These are phyloP conservation scores for Penicillium sp. DNA, from an alignment of 2,329 filamentous ascomycete species.

Conservation along the genomic window DNA sequence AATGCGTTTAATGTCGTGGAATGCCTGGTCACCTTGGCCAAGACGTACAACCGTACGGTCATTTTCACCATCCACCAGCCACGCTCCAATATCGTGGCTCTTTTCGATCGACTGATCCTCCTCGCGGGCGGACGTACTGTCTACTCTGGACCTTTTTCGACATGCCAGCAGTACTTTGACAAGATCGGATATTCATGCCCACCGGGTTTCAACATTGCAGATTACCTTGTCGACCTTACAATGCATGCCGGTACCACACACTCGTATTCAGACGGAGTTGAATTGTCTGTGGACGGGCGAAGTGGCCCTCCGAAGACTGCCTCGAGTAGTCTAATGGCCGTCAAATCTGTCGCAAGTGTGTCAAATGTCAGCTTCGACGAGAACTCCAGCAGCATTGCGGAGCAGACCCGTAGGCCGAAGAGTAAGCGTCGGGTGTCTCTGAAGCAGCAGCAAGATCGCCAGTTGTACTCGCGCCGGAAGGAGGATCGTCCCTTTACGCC, in stretches of 20 bases:
- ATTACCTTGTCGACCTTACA: conserved; percentile 94
- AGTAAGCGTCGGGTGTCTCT: conserved; percentile 75
- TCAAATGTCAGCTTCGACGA: conserved; percentile 73
- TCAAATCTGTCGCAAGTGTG: conserved; percentile 86
- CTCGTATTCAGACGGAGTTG: conserved; percentile 55
- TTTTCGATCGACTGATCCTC: conserved; percentile 92
- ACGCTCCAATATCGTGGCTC: conserved; percentile 93
- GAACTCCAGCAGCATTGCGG: conserved; percentile 59
- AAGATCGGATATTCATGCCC: conserved; percentile 88
- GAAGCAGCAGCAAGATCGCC: conserved; percentile 79
- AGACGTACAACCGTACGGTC: conserved; percentile 94
- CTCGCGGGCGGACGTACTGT: conserved; percentile 86
- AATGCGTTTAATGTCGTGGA: conserved; percentile 99
- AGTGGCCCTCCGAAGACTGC: conserved; percentile 66
- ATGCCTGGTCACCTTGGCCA: conserved; percentile 89
- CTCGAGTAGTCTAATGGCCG: conserved; percentile 80
- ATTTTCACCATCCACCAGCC: conserved; percentile 99
- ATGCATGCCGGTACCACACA: conserved; percentile 78
- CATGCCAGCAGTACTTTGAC: conserved; percentile 91
- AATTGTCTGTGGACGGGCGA: conserved; percentile 53
- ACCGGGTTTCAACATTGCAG: conserved; percentile 96
- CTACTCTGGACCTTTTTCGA: conserved; percentile 85
- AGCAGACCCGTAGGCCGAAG: conserved; percentile 63
- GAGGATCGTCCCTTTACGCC: conserved; percentile 57
- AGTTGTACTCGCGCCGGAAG: conserved; percentile 83